Percentiles rank a stretch among this genome's conserved stretches.
Conservation (phyloP, 352 stramenopile species). For the Thraustochytrium sp. region DNA sequence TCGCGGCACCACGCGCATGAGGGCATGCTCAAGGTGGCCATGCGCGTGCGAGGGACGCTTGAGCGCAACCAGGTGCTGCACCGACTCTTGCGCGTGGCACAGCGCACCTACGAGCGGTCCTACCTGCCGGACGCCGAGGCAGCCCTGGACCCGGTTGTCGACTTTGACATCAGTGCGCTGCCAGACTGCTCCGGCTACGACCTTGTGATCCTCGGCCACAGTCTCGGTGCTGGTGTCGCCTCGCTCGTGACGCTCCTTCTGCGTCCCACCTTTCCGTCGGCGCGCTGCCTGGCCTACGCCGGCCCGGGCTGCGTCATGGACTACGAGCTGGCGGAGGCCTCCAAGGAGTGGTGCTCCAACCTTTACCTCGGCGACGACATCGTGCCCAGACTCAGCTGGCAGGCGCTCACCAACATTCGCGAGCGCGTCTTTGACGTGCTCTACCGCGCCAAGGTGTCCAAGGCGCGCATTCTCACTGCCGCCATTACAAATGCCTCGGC, state of each 20-base stretch:
- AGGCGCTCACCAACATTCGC: conserved; percentile 58
- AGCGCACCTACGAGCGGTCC: not conserved
- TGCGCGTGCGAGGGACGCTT: not conserved
- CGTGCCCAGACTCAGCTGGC: conserved; percentile 60
- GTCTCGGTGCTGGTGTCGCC: conserved; percentile 59
- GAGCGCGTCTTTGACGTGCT: conserved; percentile 63
- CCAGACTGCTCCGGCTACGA: conserved; percentile 51
- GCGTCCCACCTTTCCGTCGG: conserved; percentile 2
- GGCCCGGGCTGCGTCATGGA: conserved; percentile 63
- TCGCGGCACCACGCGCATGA: conserved; percentile 4
- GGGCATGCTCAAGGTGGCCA: conserved; percentile 20
- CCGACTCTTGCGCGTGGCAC: not conserved
- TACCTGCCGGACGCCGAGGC: not conserved
- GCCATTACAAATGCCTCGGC: conserved; percentile 49
- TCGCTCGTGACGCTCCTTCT: conserved; percentile 66
- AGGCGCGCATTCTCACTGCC: conserved; percentile 57
- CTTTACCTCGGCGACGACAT: conserved; percentile 66
- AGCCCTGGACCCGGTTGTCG: not conserved
- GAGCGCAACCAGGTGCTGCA: conserved; percentile 15
- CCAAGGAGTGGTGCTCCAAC: conserved; percentile 56
- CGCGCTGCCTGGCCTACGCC: conserved; percentile 57
- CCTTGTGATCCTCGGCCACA: conserved; percentile 62
- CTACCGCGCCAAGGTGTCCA: conserved; percentile 61
- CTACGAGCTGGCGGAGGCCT: conserved; percentile 57
- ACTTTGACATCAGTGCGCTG: not conserved